Percentiles rank a stretch among this genome's conserved stretches.
phyloP scores from a whole-genome alignment of 495 filamentous ascomycete genomes.

The Talaromyces borbonicus region DNA sequence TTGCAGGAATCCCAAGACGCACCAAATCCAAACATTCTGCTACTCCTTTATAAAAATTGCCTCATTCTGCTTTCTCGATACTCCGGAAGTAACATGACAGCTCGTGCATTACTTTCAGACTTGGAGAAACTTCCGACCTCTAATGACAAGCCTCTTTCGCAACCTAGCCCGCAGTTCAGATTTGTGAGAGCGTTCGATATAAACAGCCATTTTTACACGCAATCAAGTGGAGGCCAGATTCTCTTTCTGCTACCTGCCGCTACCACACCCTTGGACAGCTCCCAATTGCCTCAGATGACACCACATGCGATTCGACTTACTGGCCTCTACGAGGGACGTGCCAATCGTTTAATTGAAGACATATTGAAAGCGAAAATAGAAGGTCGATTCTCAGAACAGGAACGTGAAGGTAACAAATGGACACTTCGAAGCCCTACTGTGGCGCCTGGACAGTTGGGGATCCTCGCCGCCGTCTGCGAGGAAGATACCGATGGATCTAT shows the following conservation, averaged over 20 bases:
- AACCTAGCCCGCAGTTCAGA: conserved; percentile 46
- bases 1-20: conserved; percentile 20
- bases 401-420: conserved; percentile 74
- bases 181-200: conserved; percentile 66
- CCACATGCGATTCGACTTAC: conserved; percentile 44
- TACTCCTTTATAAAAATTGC: conserved; percentile 78
- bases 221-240: conserved; percentile 60
- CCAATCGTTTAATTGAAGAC: conserved; percentile 71
- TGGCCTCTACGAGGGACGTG: conserved; percentile 71
- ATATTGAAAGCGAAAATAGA: conserved; percentile 79
- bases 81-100: conserved; percentile 49
- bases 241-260: conserved; percentile 62
- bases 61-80: conserved; percentile 66
- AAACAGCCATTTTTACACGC: conserved; percentile 62
- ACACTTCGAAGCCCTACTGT: conserved; percentile 57
- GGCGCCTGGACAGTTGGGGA: conserved; percentile 47
- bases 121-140: conserved; percentile 52
- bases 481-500: conserved; percentile 33
- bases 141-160: conserved; percentile 24
- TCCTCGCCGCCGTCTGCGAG: conserved; percentile 72
- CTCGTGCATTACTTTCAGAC: conserved; percentile 71
- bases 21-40: conserved; percentile 49
- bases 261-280: conserved; percentile 21
- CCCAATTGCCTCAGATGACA: conserved; percentile 36
- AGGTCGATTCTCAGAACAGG: conserved; percentile 64